Conservation (phyloP, 176 grass and related monocot genomes). For the Puya raimondii region DNA sequence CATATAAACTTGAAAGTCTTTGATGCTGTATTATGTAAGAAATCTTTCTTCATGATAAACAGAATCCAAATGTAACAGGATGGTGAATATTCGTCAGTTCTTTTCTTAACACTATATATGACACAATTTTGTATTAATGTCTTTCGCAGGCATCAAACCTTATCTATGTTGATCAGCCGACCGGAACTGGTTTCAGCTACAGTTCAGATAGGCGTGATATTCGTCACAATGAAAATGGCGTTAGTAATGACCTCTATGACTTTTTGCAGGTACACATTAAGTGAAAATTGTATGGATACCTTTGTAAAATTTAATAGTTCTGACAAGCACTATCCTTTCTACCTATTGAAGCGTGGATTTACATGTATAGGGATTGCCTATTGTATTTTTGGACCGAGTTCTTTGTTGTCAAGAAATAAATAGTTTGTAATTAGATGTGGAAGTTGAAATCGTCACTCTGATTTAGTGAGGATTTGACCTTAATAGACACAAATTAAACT, state of each 20-base stretch:
- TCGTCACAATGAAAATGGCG: conserved; percentile 58
- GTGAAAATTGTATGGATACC: not conserved
- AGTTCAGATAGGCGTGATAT: conserved; percentile 56
- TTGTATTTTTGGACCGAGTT: not conserved
- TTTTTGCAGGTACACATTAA: conserved; percentile 64
- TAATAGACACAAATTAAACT: no score
- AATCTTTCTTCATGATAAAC: no score
- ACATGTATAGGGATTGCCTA: not conserved
- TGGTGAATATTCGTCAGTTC: not conserved
- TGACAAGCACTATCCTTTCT: not conserved
- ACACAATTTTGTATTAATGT: not conserved
- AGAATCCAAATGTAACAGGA: no score
- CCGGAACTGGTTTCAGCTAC: conserved; percentile 92
- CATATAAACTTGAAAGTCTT: no score
- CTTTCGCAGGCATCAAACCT: conserved; percentile 63
- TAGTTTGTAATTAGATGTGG: not conserved
- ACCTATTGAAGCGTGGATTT: not conserved
- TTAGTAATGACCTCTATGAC: conserved; percentile 75
- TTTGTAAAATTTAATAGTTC: not conserved
- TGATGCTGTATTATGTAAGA: no score
- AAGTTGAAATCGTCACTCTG: not conserved
- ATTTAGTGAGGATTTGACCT: no score
- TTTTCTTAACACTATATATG: not conserved
- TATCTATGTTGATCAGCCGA: conserved; percentile 85
- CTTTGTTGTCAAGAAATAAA: not conserved